phyloP scores from a whole-genome alignment of 805 yeast genomes.

The Saccharomycopsis sp. region DNA sequence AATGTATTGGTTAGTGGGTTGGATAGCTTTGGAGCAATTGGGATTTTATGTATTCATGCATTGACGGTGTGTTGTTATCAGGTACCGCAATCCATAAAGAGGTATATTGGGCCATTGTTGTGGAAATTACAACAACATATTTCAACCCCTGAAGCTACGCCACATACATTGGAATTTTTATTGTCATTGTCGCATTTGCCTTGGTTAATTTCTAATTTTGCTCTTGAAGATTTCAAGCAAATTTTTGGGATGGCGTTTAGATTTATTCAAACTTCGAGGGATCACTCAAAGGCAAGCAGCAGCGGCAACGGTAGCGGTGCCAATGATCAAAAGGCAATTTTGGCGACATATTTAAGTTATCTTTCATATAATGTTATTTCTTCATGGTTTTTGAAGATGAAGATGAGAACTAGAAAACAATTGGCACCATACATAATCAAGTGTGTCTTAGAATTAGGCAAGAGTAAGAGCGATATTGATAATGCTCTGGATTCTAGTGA shows the following conservation, averaged over 20 bases:
- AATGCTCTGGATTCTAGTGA: conserved; percentile 17
- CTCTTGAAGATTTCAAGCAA: conserved; percentile 67
- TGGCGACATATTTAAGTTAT: conserved; percentile 54
- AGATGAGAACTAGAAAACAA: conserved; percentile 47
- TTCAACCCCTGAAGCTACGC: conserved; percentile 58
- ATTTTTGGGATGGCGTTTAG: conserved; percentile 81
- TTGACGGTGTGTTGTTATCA: conserved; percentile 76
- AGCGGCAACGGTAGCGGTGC: conserved; percentile 11
- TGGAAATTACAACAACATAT: conserved; percentile 70
- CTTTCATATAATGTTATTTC: conserved; percentile 64
- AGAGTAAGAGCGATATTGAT: conserved; percentile 5
- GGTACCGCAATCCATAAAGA: conserved; percentile 64
- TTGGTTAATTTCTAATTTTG: conserved; percentile 59
- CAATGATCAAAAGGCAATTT: conserved; percentile 22
- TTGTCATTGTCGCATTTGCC: conserved; percentile 61
- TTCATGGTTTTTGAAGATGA: conserved; percentile 64
- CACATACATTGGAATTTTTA: conserved; percentile 72
- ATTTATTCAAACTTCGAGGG: conserved; percentile 65
- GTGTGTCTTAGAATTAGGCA: conserved; percentile 32
- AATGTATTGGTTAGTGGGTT: conserved; percentile 8
- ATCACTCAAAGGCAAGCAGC: conserved; percentile 25
- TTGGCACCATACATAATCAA: conserved; percentile 58
- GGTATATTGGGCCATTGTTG: conserved; percentile 58
- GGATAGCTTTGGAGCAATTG: conserved; percentile 46
- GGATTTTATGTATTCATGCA: conserved; percentile 70